phyloP scores from a whole-genome alignment of 495 filamentous ascomycete species.

The Opeltia flavorubescens region DNA sequence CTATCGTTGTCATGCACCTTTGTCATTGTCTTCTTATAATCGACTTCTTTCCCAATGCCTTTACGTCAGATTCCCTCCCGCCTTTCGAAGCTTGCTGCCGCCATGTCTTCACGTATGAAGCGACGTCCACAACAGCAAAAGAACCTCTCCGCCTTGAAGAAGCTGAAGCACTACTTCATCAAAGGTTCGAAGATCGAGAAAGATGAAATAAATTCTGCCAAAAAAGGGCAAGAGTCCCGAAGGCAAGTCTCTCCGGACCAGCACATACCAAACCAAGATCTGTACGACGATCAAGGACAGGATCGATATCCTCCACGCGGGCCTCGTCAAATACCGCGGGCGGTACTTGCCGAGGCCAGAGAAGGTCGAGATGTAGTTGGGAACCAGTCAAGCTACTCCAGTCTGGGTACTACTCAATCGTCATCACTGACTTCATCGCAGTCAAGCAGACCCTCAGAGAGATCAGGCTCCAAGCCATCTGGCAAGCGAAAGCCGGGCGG shows the following conservation, averaged over 20 bases:
- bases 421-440: neutral
- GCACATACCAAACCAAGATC: neutral
- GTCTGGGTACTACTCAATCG: neutral
- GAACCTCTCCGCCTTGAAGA: neutral
- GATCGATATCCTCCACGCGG: neutral
- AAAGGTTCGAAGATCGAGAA: neutral
- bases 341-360: constrained; percentile 1
- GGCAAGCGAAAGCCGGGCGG: neutral
- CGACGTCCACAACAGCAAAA: neutral
- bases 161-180: neutral
- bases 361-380: neutral
- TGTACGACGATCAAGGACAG: neutral
- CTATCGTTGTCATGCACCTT: neutral
- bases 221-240: neutral
- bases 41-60: no score
- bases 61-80: no score
- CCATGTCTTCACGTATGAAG: neutral
- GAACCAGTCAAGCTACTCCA: neutral
- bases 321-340: neutral
- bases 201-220: neutral
- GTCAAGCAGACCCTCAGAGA: neutral
- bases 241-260: neutral
- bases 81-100: neutral
- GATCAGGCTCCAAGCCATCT: neutral
- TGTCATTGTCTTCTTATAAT: neutral